These are phyloP conservation scores for Candida khao-thaluensis DNA, from an alignment of 805 yeast species.

Conservation along the genomic window DNA sequence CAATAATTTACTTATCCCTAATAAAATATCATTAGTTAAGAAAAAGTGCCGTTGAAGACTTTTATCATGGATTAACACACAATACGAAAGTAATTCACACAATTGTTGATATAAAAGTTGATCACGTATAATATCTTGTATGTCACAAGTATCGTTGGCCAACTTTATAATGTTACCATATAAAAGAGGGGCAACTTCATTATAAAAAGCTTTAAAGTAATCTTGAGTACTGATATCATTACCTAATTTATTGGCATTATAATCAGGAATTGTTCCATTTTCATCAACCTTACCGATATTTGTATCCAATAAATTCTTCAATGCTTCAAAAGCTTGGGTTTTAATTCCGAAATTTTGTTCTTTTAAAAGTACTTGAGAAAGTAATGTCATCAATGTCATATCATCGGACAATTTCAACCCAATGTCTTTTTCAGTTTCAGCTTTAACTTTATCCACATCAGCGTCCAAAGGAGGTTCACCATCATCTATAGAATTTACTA, in stretches of 20 bases:
- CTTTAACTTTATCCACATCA: conserved; percentile 9
- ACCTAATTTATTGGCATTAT: neutral
- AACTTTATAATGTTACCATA: conserved; percentile 49
- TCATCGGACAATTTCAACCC: conserved; percentile 48
- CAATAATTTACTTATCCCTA: conserved; percentile 54
- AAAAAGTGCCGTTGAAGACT: conserved; percentile 60
- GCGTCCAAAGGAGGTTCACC: conserved; percentile 26
- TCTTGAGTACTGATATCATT: conserved; percentile 37
- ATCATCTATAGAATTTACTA: conserved; percentile 45
- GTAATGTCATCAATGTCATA: conserved; percentile 53
- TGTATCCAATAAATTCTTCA: conserved; percentile 70
- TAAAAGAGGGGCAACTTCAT: conserved; percentile 55
- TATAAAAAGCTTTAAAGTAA: conserved; percentile 62
- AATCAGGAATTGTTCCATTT: conserved; percentile 11
- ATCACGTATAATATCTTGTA: conserved; percentile 23
- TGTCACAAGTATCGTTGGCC: conserved; percentile 13
- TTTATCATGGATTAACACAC: conserved; percentile 63
- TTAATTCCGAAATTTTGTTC: conserved; percentile 71
- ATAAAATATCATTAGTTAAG: conserved; percentile 55
- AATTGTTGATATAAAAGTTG: conserved; percentile 52
- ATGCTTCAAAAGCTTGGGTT: conserved; percentile 81
- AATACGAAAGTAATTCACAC: conserved; percentile 70
- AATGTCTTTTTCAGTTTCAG: neutral
- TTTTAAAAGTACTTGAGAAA: conserved; percentile 58
- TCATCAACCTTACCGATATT: conserved; percentile 28